These are phyloP conservation scores for Phalaenopsis aphrodite DNA, from an alignment of 106 monocot genomes.

Conservation along the genomic window DNA sequence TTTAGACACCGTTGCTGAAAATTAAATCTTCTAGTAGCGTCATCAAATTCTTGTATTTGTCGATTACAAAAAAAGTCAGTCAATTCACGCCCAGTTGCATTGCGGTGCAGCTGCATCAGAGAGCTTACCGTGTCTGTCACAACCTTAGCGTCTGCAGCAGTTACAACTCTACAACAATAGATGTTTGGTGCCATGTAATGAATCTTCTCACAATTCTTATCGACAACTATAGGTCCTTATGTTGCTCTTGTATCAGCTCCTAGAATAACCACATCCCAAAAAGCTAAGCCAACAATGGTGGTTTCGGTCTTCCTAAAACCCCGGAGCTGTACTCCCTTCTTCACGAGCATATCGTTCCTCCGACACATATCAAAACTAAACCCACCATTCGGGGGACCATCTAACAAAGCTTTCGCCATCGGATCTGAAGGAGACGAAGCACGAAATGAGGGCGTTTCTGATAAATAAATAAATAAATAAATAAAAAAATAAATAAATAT, in stretches of 20 bases:
- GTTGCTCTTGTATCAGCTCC: conserved; percentile 98
- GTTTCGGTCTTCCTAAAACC: conserved; percentile 43
- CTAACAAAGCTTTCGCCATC: conserved; percentile 29
- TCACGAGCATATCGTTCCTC: conserved; percentile 40
- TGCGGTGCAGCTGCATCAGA: conserved; percentile 86
- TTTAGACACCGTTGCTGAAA: no score
- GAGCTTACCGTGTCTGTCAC: conserved; percentile 99
- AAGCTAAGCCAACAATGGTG: conserved; percentile 53
- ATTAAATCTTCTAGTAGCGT: no score
- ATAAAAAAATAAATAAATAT: no score
- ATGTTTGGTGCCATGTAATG: conserved; percentile 99
- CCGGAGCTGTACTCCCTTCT: conserved; percentile 33
- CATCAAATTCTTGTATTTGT: no score
- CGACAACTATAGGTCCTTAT: conserved; percentile 96
- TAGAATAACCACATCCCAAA: conserved; percentile 85
- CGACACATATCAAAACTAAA: conserved; percentile 57
- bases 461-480: no score
- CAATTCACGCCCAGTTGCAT: conserved; percentile 92
- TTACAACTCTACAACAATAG: conserved; percentile 97
- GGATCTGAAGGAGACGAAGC: not conserved
- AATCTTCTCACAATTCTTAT: conserved; percentile 99
- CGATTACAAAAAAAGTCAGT: no score
- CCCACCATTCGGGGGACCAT: conserved; percentile 43
- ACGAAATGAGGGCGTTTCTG: no score
- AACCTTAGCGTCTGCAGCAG: conserved; percentile 96